Evolutionary conservation across 495 filamentous ascomycete species (phyloP), one percentile per base, ranked within the genome.

Genomic region (Aspergillus avenaceus): DNA sequence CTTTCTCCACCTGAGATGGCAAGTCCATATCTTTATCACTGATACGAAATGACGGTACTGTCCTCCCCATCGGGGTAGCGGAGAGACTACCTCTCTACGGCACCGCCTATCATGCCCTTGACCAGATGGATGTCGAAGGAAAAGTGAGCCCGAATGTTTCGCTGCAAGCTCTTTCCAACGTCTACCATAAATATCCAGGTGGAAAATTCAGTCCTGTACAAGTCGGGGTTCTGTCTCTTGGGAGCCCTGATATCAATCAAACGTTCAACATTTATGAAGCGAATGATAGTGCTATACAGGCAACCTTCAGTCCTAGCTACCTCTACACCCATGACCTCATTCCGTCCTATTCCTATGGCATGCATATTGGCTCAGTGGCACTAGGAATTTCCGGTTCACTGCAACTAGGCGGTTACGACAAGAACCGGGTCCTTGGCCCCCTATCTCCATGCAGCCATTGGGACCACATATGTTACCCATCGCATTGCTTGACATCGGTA

Each of bases 321-420:
- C 36, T 40, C n/a, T 38, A 47, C 43, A 22, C 19, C 47, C 13
- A 16, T 9, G 37, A n/a, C 13, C 7, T 5, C 2, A 74, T 66
- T 19, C 66, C 70, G 0, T 80, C 77, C 1, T 74, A 73, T 37
- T 79, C 77, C 8, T 80, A 68, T 45, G 69, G 72, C 5, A 64
- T 83, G 56, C 80, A 82, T 53, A 73, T 82, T 32, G 79, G 80
- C 7, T 77, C 77, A 3, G 74, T 58, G 3, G 45, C 54, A 5
- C 62, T 64, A 8, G 49, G 52, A 3, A 69, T 77, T 48, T 47
- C 63, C 5, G 75, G 69, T 1, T 77, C 71, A 4, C 58, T 80
- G 31, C 50, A 69, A 22, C 67, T 76, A 36, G 79, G 79, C 4
- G 78, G 79, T 0, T 82, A 76, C 56, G 76, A 82, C 52, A 65